These are phyloP conservation scores for Paramecium caudatum DNA, from an alignment of 73 alveolate species.

Conservation along the genomic window DNA sequence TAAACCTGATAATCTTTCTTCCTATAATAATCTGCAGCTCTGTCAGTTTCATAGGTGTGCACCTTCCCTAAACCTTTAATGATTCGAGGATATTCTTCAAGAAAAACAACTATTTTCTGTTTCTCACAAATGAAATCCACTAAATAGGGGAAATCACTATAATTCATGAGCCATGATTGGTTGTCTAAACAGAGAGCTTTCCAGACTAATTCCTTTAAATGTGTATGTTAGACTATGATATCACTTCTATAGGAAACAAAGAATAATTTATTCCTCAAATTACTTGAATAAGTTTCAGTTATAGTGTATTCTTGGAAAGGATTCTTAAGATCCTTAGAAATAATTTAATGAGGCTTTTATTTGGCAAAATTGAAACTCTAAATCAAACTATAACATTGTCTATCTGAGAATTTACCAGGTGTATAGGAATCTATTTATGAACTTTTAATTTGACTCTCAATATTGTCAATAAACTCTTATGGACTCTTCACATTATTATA, in stretches of 20 bases:
- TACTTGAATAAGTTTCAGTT: background rate
- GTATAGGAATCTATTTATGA: background rate
- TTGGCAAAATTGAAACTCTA: background rate
- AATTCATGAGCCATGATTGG: conserved; percentile 49
- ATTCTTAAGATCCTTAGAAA: background rate
- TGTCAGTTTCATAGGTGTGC: background rate
- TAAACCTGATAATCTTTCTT: background rate
- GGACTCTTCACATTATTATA: background rate
- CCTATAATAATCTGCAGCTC: background rate
- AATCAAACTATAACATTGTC: background rate
- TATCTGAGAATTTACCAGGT: background rate
- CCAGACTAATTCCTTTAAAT: conserved; percentile 28
- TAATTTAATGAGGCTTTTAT: background rate
- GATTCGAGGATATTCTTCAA: conserved; percentile 47
- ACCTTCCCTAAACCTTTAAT: conserved; percentile 13
- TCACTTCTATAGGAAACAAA: background rate
- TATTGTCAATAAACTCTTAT: conserved; percentile 6
- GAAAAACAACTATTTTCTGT: background rate
- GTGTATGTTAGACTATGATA: conserved; percentile 9
- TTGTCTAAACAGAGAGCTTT: background rate
- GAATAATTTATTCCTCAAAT: background rate
- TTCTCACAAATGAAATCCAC: conserved; percentile 34
- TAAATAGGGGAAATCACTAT: conserved; percentile 32
- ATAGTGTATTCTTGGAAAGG: background rate
- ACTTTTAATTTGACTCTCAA: background rate